phyloP scores from a whole-genome alignment of 106 monocot genomes.

The Dioscorea alata region DNA sequence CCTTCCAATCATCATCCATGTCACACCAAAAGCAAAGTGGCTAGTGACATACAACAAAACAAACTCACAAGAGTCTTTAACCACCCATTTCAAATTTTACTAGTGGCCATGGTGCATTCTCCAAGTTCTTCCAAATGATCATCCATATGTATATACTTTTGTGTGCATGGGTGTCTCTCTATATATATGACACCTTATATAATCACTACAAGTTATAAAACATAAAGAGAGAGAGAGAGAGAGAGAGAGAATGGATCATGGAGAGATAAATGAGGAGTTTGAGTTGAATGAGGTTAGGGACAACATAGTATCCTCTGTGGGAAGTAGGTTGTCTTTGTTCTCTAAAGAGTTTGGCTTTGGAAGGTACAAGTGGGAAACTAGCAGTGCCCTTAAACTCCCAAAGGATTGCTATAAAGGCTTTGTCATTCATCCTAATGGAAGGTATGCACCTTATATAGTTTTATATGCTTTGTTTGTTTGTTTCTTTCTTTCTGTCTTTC shows the following conservation, averaged over 20 bases:
- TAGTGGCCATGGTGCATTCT: constrained; percentile 3
- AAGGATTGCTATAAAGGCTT: constrained; percentile 31
- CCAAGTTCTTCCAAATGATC: neutral
- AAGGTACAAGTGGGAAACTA: constrained; percentile 17
- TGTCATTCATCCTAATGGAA: constrained; percentile 60
- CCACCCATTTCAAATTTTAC: neutral
- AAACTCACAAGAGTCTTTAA: neutral
- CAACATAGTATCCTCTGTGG: constrained; percentile 39
- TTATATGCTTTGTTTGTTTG: no score
- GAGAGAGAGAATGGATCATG: neutral
- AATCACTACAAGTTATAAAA: no score
- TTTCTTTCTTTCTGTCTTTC: no score
- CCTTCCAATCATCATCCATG: neutral
- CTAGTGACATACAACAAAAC: constrained; percentile 2
- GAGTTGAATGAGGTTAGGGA: constrained; percentile 57
- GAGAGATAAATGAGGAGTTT: constrained; percentile 38
- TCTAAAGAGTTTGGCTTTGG: constrained; percentile 36
- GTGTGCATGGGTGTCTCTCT: neutral
- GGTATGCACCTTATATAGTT: constrained; percentile 20
- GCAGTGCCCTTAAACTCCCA: constrained; percentile 17
- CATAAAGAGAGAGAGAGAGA: neutral
- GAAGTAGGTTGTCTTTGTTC: constrained; percentile 50
- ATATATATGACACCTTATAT: no score
- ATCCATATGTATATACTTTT: neutral
- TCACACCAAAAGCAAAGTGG: neutral